phyloP scores from a whole-genome alignment of 805 yeast species.

The Tetrapisispora pingtungensis region DNA sequence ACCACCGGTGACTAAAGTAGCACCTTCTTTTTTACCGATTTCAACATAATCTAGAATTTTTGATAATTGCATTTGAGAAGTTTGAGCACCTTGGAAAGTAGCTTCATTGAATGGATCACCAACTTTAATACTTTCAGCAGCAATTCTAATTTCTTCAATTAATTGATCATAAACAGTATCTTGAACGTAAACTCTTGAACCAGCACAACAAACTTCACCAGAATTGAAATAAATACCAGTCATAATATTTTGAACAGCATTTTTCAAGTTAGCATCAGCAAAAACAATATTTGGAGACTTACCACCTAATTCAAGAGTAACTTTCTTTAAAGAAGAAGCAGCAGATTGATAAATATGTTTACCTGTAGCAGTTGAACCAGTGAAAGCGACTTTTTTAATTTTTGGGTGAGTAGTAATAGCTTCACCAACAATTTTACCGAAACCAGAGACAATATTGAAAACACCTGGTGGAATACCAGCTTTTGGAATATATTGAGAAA shows the following conservation, averaged over 20 bases:
- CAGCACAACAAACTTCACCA: constrained; percentile 91
- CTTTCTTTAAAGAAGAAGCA: constrained; percentile 67
- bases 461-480: constrained; percentile 83
- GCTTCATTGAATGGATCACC: constrained; percentile 72
- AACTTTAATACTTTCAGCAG: constrained; percentile 44
- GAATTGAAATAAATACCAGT: constrained; percentile 78
- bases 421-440: constrained; percentile 67
- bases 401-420: constrained; percentile 58
- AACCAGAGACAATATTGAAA: constrained; percentile 69
- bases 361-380: constrained; percentile 82
- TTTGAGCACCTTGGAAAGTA: constrained; percentile 67
- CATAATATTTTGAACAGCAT: constrained; percentile 57
- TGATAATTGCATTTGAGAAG: constrained; percentile 55
- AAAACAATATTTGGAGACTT: constrained; percentile 82
- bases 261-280: constrained; percentile 58
- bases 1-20: constrained; percentile 74
- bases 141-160: constrained; percentile 43
- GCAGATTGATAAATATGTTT: constrained; percentile 62
- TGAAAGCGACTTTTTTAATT: constrained; percentile 73
- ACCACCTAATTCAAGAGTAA: constrained; percentile 80
- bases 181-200: constrained; percentile 79
- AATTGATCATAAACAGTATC: constrained; percentile 61
- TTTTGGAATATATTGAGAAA: constrained; percentile 52
- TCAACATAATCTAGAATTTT: constrained; percentile 56
- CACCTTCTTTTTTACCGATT: constrained; percentile 58